phyloP scores from a whole-genome alignment of 345 rosid genomes.

The Ceriops tagal region DNA sequence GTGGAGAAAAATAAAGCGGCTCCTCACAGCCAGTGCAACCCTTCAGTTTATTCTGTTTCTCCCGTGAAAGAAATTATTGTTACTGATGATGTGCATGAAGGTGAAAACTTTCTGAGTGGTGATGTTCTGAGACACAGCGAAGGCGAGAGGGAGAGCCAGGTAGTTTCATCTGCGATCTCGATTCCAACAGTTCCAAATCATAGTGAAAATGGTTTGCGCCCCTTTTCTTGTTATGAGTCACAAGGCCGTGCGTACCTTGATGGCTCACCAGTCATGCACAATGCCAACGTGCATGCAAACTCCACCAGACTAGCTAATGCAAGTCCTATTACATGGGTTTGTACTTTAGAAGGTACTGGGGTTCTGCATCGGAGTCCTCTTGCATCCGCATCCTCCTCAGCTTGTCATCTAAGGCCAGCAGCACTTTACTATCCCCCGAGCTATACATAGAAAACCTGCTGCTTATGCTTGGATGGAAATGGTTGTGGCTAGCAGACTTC shows the following conservation, averaged over 20 bases:
- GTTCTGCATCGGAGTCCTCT: slow-evolving; percentile 36
- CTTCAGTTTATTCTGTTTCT: slow-evolving; percentile 24
- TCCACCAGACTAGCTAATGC: slow-evolving; percentile 31
- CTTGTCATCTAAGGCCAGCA: slow-evolving; percentile 33
- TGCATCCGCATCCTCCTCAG: slow-evolving; percentile 30
- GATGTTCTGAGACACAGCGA: slow-evolving; percentile 22
- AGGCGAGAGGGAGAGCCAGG: slow-evolving; percentile 22
- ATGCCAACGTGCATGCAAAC: slow-evolving; percentile 20
- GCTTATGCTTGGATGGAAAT: background rate
- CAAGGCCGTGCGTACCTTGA: slow-evolving; percentile 26
- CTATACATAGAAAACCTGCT: slow-evolving; percentile 29
- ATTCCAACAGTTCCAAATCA: slow-evolving; percentile 19
- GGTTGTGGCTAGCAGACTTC: slow-evolving; percentile 2
- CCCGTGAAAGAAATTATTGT: slow-evolving; percentile 41
- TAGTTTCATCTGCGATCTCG: slow-evolving; percentile 26
- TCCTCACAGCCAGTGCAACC: slow-evolving; percentile 17
- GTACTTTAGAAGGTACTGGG: slow-evolving; percentile 34
- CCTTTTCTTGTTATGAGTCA: slow-evolving; percentile 34
- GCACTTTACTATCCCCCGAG: slow-evolving; percentile 38
- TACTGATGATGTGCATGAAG: slow-evolving; percentile 50
- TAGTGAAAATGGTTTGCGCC: slow-evolving; percentile 21
- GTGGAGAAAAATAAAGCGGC: slow-evolving; percentile 15
- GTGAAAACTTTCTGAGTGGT: slow-evolving; percentile 18
- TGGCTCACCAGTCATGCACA: slow-evolving; percentile 16
- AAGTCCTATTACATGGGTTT: slow-evolving; percentile 37